Percentiles rank a stretch among this genome's conserved stretches.
Conservation (phyloP, 768 basidiomycete species). For the Leccinellum rugosiceps region DNA sequence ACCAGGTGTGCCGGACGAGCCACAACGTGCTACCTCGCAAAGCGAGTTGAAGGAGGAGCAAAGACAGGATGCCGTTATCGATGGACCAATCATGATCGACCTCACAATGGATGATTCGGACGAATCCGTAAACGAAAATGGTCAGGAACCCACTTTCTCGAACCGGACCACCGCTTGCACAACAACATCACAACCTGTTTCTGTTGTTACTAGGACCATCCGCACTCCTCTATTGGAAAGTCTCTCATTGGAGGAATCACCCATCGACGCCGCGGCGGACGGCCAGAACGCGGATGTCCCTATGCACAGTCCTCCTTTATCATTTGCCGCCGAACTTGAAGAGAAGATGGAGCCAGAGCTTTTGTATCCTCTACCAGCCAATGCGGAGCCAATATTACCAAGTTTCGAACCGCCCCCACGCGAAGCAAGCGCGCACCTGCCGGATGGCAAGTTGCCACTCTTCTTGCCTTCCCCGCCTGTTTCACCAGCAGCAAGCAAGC, state of each 20-base stretch:
- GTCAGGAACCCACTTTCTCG: slow-evolving; percentile 8
- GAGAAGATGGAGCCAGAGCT: slow-evolving; percentile 11
- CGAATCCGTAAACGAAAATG: slow-evolving; percentile 14
- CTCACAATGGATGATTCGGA: slow-evolving; percentile 25
- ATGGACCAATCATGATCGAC: slow-evolving; percentile 26
- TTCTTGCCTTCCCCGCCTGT: slow-evolving; percentile 47
- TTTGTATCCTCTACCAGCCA: slow-evolving; percentile 3
- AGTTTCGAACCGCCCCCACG: slow-evolving; percentile 8
- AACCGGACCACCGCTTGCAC: slow-evolving; percentile 3
- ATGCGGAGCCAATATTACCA: background rate
- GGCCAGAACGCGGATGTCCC: slow-evolving; percentile 15
- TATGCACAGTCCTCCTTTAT: slow-evolving; percentile 20
- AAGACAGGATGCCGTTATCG: background rate
- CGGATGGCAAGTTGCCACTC: slow-evolving; percentile 36
- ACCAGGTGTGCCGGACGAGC: background rate
- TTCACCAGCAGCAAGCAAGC: slow-evolving; percentile 27
- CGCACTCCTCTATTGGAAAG: slow-evolving; percentile 19
- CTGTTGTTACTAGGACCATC: slow-evolving; percentile 7
- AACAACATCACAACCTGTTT: slow-evolving; percentile 5
- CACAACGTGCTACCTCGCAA: background rate
- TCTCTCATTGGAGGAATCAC: slow-evolving; percentile 21
- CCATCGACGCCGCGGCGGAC: background rate
- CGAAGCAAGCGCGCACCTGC: slow-evolving; percentile 9
- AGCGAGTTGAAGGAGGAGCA: background rate
- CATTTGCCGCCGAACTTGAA: slow-evolving; percentile 1